Evolutionary conservation across 768 basidiomycete genomes (phyloP), one percentile per base, ranked within the genome.

Genomic region (Leucocoprinus sp.): DNA sequence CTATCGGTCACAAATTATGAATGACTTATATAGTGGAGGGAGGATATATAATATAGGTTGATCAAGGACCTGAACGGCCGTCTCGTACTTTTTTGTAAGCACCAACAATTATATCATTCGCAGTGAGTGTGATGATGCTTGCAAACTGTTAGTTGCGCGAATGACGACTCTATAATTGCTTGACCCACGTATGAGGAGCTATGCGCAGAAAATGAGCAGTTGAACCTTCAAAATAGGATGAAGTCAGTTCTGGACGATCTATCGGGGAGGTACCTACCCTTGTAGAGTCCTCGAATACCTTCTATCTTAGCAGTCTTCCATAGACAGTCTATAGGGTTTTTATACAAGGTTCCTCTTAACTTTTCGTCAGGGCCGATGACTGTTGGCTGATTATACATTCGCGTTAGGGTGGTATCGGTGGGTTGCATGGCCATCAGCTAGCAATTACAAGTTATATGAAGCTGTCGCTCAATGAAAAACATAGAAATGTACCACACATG

Each of bases 311-410:
- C 75, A 0, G 96, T 99, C 71, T 96, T 97, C 89, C 87, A 95
- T 40, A 99, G 68, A 66, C 95, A 97, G 55, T 97, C 93, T 55
- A 97, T 82, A 3, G 93, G 93, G 57, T 86, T 93, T 61, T 75
- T 86, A 66, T 98, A 96, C 15, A 93, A 65, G 1, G 78, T 68
- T 9, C 92, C 93, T 51, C 78, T 75, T 22, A 76, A 59, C 54
- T 68, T 80, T 26, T 92, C 92, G 54, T 84, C 72, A 2, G 84
- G 80, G 28, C 80, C 71, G 36, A 67, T 66, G 53, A 70, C 71
- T 0, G 90, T 92, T 8, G 90, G 87, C 70, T 95, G 96, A 58
- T 97, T 97, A 63, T 98, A 99, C 76, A 98, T 82, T 47, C 96
- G 75, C 5, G 96, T 98, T 39, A 98, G 64, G 40, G 88, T 91